Base-by-base conservation (phyloP, 306 rosid species). In the Inga leiocalycina region DNA sequence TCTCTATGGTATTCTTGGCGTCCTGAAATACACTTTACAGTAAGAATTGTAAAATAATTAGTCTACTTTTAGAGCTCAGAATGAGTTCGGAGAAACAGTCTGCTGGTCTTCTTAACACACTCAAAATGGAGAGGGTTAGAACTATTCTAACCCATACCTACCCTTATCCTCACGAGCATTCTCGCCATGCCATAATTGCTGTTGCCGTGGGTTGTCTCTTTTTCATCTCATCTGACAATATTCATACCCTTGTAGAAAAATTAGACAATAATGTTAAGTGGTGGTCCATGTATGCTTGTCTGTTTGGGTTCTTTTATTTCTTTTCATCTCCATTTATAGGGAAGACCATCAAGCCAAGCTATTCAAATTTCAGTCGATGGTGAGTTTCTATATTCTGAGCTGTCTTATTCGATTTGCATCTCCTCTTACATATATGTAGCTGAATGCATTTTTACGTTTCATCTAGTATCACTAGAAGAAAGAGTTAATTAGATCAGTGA, bases 361-460 rank as follows among this genome's bases (percentile, higher is more conserved):
- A 96, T 91, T 96, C 99, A 84, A 94, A 96, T 94, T 96, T 96
- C 86, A 96, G 98, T 85, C 90, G 98, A 82, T 96, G 99, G 99
- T 96, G 89, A 91, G 98, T 88, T 71, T 83, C 82, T 70, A 8
- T 49, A 41, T 30, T 44, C 70, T 45, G 61, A 46, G 37, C 35
- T 15, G 43, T 46, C 17, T 72, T 46, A 16, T 27, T 72, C 14
- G 8, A 27, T 45, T 72, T 27, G 61, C 12, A 7, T 8, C 51
- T 45, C 37, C 41, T 72, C 43, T 27, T 32, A 45, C 14, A 46
- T 45, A 16, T 44, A 71, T 48, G 9, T 46, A 66, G 76, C 71
- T 68, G 56, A 20, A 0, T 65, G 8, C 51, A n/a, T 39, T 19
- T 8, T 24, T 27, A 10, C 48, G 20, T 74, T 73, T 74, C 71